A percentile compares a stretch with the other conserved stretches of the same genome.
These are phyloP conservation scores for Cyclotella kingstonii DNA, from an alignment of 108 stramenopile species.

Conservation along the genomic window DNA sequence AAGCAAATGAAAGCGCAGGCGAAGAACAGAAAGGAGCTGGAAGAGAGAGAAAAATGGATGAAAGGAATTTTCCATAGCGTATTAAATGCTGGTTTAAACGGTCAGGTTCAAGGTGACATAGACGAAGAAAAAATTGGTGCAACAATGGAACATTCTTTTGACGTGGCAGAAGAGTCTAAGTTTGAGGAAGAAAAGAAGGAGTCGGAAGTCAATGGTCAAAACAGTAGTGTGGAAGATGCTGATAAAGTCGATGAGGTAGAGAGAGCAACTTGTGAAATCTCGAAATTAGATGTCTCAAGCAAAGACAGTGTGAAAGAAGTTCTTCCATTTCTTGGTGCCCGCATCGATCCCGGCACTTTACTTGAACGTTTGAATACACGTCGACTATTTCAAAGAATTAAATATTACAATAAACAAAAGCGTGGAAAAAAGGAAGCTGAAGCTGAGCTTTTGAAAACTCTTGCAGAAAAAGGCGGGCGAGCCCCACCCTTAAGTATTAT, in stretches of 20 bases:
- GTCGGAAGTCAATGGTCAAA: not conserved
- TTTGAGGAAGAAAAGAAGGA: not conserved
- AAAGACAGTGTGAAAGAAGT: conserved; percentile 13
- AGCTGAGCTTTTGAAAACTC: not conserved
- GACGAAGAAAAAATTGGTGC: too few relatives aligned
- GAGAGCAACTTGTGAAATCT: not conserved
- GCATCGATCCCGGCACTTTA: conserved; percentile 28
- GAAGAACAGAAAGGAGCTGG: conserved; percentile 10
- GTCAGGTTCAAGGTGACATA: too few relatives aligned
- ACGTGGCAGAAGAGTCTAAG: not conserved
- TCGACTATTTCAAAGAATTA: conserved; percentile 21
- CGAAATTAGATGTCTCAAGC: conserved; percentile 5
- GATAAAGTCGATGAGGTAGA: not conserved
- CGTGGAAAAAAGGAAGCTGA: not conserved
- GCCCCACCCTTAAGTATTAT: conserved; percentile 1
- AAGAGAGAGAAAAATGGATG: not conserved
- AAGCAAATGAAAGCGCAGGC: conserved; percentile 7
- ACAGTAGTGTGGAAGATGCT: conserved; percentile 10
- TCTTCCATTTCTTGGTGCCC: conserved; percentile 24
- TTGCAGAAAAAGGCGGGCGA: not conserved
- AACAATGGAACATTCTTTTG: too few relatives aligned
- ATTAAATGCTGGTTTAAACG: not conserved
- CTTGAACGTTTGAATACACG: conserved; percentile 44
- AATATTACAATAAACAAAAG: conserved; percentile 18
- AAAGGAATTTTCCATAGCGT: not conserved